Evolutionary conservation across 208 protist genomes (phyloP).

Genomic region (Trypanosoma melophagium): DNA sequence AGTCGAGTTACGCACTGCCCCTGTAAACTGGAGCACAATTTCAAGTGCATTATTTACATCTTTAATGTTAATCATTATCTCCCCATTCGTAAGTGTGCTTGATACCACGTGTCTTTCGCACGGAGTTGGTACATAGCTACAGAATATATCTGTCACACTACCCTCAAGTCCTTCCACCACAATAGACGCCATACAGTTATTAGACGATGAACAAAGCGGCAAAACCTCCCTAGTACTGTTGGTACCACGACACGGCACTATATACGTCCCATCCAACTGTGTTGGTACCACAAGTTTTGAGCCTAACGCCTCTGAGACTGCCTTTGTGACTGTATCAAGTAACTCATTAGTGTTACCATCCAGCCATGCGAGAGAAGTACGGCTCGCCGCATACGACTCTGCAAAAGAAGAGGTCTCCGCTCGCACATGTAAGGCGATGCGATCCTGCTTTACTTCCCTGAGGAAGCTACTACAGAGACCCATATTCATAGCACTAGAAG

Average conservation of each 20-base stretch:
- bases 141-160: slow-evolving; percentile 4
- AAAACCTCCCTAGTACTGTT: neutral
- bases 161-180: slow-evolving; percentile 3
- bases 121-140: neutral
- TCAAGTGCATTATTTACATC: slow-evolving; percentile 17
- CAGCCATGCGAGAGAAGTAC: slow-evolving; percentile 38
- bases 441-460: slow-evolving; percentile 14
- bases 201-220: neutral
- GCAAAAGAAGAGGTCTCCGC: slow-evolving; percentile 27
- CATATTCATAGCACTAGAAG: neutral
- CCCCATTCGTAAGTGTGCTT: neutral
- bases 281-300: neutral
- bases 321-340: slow-evolving; percentile 2
- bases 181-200: slow-evolving; percentile 4
- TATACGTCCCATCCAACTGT: neutral
- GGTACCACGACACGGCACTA: slow-evolving; percentile 11
- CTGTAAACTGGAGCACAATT: slow-evolving; percentile 2
- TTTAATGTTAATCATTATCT: slow-evolving; percentile 7
- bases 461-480: slow-evolving; percentile 41
- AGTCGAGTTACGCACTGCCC: slow-evolving; percentile 28
- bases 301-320: neutral
- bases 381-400: slow-evolving; percentile 21
- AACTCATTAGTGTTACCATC: neutral
- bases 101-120: slow-evolving; percentile 3
- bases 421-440: slow-evolving; percentile 45